phyloP scores from a whole-genome alignment of 495 filamentous ascomycete genomes.

The Aspergillus sparsus region DNA sequence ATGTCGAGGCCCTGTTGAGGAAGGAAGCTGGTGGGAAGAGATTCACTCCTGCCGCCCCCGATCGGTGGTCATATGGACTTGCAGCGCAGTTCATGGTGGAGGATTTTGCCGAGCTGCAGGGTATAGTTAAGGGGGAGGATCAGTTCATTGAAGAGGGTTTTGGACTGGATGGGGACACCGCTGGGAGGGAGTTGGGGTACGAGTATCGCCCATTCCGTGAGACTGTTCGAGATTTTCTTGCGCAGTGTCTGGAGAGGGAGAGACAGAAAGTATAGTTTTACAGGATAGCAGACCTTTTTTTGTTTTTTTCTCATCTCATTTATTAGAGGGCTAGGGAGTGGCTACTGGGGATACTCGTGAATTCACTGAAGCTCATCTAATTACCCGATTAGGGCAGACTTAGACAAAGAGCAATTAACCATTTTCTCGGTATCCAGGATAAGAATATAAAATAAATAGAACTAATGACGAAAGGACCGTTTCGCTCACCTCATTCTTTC shows the following conservation, averaged over 20 bases:
- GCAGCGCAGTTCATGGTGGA: conserved; percentile 39
- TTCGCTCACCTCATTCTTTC: too few relatives aligned
- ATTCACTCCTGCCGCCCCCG: conserved; percentile 34
- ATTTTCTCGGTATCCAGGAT: too few relatives aligned
- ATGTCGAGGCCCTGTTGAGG: conserved; percentile 40
- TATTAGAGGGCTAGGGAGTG: too few relatives aligned
- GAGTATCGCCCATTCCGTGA: conserved; percentile 40
- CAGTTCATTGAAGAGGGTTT: conserved; percentile 27
- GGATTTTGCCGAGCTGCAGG: conserved; percentile 32
- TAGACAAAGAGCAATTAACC: too few relatives aligned
- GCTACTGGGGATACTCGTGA: too few relatives aligned
- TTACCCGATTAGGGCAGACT: too few relatives aligned
- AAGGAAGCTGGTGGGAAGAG: conserved; percentile 39
- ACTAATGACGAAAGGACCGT: too few relatives aligned
- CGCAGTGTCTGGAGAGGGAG: not conserved
- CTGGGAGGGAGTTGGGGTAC: conserved; percentile 40
- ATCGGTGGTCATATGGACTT: conserved; percentile 44
- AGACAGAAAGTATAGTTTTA: not conserved
- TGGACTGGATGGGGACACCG: conserved; percentile 45
- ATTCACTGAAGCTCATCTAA: too few relatives aligned
- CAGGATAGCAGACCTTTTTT: too few relatives aligned
- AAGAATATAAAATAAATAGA: too few relatives aligned
- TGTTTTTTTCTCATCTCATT: too few relatives aligned
- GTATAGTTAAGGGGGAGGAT: conserved; percentile 32
- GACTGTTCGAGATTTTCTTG: conserved; percentile 31